Evolutionary conservation across 495 filamentous ascomycete genomes (phyloP).

Genomic region (Penicillium dipodomyicola): DNA sequence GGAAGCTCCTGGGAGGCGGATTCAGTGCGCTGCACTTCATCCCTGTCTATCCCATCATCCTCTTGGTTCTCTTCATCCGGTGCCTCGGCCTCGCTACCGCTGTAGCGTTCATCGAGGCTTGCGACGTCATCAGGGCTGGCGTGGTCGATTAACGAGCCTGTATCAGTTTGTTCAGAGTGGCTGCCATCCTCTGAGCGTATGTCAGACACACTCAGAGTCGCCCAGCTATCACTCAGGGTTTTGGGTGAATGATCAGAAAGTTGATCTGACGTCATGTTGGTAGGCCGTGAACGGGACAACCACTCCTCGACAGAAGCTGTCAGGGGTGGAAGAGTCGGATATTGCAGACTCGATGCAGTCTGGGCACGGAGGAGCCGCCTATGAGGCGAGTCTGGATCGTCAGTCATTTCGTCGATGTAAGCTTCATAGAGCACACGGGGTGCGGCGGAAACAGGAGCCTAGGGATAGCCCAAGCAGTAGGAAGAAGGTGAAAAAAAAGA

Average conservation of each 20-base stretch:
- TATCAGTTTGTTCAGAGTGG: slow-evolving; percentile 47
- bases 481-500: slow-evolving; percentile 2
- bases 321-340: slow-evolving; percentile 47
- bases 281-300: slow-evolving; percentile 46
- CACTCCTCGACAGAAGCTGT: slow-evolving; percentile 49
- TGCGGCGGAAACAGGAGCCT: slow-evolving; percentile 6
- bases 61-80: slow-evolving; percentile 31
- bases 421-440: slow-evolving; percentile 13
- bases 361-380: slow-evolving; percentile 33
- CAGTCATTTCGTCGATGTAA: slow-evolving; percentile 36
- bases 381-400: slow-evolving; percentile 36
- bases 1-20: slow-evolving; percentile 45
- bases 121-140: slow-evolving; percentile 46
- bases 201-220: slow-evolving; percentile 46
- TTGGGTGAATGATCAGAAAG: slow-evolving; percentile 24
- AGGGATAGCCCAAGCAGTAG: slow-evolving; percentile 1
- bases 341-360: slow-evolving; percentile 38
- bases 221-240: slow-evolving; percentile 49
- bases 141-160: slow-evolving; percentile 46
- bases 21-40: slow-evolving; percentile 31
- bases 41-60: slow-evolving; percentile 24
- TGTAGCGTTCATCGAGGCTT: slow-evolving; percentile 46
- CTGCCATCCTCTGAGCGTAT: slow-evolving; percentile 46
- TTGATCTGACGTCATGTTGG: slow-evolving; percentile 41
- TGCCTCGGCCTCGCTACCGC: slow-evolving; percentile 39